Evolutionary conservation across 2,329 filamentous ascomycete species (phyloP).

Genomic region (Colletotrichum kahawae): DNA sequence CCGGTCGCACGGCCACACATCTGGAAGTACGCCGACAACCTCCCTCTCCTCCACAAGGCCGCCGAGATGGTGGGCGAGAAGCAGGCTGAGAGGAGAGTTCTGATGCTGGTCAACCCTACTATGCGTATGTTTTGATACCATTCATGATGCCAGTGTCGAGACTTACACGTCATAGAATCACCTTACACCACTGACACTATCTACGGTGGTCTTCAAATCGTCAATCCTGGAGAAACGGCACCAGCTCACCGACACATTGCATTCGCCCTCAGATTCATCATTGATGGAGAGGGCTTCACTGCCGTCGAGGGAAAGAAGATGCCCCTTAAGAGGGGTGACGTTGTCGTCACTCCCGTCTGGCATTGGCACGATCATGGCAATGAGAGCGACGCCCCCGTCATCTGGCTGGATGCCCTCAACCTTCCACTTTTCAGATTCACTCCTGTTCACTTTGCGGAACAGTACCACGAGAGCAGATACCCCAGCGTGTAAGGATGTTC

Average conservation of each 20-base stretch:
- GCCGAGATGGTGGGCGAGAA: constrained; percentile 41
- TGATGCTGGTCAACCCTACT: constrained; percentile 47
- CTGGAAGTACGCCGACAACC: constrained; percentile 40
- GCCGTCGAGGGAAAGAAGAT: constrained; percentile 60
- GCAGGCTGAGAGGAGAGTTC: constrained; percentile 44
- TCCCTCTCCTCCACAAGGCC: constrained; percentile 38
- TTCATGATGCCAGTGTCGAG: fast-evolving
- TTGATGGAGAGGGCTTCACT: constrained; percentile 62
- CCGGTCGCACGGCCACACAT: constrained; percentile 44
- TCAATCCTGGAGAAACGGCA: constrained; percentile 60
- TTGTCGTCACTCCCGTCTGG: constrained; percentile 63
- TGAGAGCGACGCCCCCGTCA: constrained; percentile 56
- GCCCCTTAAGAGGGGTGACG: constrained; percentile 55
- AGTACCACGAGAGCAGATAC: constrained; percentile 51
- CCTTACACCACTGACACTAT: constrained; percentile 64
- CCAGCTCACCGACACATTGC: constrained; percentile 61
- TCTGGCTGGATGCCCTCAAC: constrained; percentile 64
- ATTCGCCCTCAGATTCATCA: constrained; percentile 62
- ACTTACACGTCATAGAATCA: constrained; percentile 37
- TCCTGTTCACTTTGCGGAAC: constrained; percentile 59
- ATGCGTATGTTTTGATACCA: constrained; percentile 31
- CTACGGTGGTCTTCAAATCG: constrained; percentile 61
- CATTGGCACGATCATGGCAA: constrained; percentile 67
- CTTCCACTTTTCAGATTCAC: constrained; percentile 55
- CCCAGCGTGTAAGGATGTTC: constrained; percentile 43